phyloP scores from a whole-genome alignment of 2,329 filamentous ascomycete genomes.

The Epichloe festucae region DNA sequence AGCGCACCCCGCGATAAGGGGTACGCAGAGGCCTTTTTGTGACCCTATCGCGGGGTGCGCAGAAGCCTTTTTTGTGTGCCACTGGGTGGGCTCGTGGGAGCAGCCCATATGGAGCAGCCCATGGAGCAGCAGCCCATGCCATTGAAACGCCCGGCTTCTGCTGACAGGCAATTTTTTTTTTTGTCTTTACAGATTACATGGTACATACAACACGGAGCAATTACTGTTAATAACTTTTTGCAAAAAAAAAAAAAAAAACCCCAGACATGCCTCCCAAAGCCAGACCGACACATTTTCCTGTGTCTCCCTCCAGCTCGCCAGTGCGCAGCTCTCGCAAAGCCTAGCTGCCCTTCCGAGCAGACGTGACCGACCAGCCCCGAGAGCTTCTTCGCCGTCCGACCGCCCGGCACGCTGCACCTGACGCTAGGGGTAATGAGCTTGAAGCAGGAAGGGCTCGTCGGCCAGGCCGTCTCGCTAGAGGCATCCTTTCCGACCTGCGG shows the following conservation, averaged over 20 bases:
- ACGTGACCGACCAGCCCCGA: constrained; percentile 35
- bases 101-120: no score
- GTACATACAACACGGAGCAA: no score
- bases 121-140: no score
- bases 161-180: background rate
- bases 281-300: constrained; percentile 61
- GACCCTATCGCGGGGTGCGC: no score
- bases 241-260: no score
- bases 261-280: constrained; percentile 24
- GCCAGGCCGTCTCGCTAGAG: constrained; percentile 27
- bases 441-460: constrained; percentile 30
- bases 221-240: no score
- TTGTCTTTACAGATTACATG: no score
- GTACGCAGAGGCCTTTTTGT: no score
- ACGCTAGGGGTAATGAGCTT: constrained; percentile 82
- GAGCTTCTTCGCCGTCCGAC: constrained; percentile 41
- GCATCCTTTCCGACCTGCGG: constrained; percentile 23
- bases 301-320: constrained; percentile 62
- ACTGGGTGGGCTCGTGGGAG: no score
- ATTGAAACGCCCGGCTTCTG: background rate
- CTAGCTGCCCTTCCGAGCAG: constrained; percentile 48
- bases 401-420: constrained; percentile 68
- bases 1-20: no score
- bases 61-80: no score
- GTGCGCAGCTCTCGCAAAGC: constrained; percentile 50